These are phyloP conservation scores for Sphenostylis stenocarpa DNA, from an alignment of 306 rosid genomes.

Conservation along the genomic window DNA sequence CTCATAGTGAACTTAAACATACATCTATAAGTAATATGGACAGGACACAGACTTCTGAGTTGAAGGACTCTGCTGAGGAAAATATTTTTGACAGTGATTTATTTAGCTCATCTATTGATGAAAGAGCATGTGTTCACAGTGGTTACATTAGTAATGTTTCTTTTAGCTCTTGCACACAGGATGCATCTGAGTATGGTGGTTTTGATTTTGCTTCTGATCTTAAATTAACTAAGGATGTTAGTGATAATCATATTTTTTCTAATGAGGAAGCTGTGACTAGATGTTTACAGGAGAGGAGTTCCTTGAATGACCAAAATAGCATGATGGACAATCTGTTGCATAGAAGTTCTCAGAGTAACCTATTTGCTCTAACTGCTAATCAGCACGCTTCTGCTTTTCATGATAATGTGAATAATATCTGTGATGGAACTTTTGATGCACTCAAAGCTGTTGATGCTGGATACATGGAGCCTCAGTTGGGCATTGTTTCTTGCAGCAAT, in stretches of 20 bases:
- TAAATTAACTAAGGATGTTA: constrained; percentile 30
- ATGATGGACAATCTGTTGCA: constrained; percentile 32
- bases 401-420: constrained; percentile 33
- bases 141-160: constrained; percentile 31
- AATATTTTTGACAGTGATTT: constrained; percentile 33
- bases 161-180: constrained; percentile 32
- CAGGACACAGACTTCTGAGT: constrained; percentile 28
- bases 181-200: constrained; percentile 33
- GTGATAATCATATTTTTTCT: constrained; percentile 31
- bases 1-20: constrained; percentile 29
- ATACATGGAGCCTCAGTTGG: constrained; percentile 38
- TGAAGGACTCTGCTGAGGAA: constrained; percentile 35
- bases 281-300: constrained; percentile 35
- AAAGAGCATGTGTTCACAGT: constrained; percentile 28
- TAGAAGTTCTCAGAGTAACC: constrained; percentile 14
- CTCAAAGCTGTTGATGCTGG: constrained; percentile 33
- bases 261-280: constrained; percentile 35
- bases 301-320: constrained; percentile 26
- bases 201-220: constrained; percentile 36
- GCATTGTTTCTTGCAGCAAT: constrained; percentile 31
- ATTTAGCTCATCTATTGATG: constrained; percentile 34
- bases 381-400: constrained; percentile 26
- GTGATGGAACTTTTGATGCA: constrained; percentile 35
- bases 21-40: constrained; percentile 16
- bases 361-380: constrained; percentile 28